phyloP scores from a whole-genome alignment of 148 eudicot genomes.

The Camellia granthamiana region DNA sequence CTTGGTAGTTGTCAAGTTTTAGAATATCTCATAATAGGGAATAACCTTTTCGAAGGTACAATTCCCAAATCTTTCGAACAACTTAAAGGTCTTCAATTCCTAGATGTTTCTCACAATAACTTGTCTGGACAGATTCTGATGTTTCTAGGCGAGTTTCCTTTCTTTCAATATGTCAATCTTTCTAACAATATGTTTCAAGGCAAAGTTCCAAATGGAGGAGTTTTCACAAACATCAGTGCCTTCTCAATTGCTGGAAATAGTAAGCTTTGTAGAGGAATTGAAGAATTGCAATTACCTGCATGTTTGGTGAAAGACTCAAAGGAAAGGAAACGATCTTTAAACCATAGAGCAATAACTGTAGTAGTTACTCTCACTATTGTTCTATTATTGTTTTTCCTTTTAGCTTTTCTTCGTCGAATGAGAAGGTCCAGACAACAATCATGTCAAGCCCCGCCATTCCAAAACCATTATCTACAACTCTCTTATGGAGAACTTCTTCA shows the following conservation, averaged over 20 bases:
- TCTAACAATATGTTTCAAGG: slow-evolving; percentile 26
- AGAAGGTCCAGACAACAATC: not conserved
- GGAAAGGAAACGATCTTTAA: not conserved
- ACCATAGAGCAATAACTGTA: not conserved
- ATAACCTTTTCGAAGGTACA: slow-evolving; percentile 18
- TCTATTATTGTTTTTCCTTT: not conserved
- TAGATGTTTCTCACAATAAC: slow-evolving; percentile 23
- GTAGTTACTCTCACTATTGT: not conserved
- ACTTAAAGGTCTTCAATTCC: not conserved
- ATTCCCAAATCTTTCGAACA: slow-evolving; percentile 13
- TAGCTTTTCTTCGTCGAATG: not conserved
- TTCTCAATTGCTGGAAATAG: slow-evolving; percentile 16
- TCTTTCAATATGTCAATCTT: slow-evolving; percentile 18
- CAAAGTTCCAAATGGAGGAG: slow-evolving; percentile 25
- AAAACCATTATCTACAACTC: not conserved
- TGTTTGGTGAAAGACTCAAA: not conserved
- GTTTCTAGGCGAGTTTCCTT: not conserved
- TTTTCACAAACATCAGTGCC: slow-evolving; percentile 14
- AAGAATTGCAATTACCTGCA: slow-evolving; percentile 8
- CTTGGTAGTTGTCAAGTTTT: slow-evolving; percentile 13
- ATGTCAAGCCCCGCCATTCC: not conserved
- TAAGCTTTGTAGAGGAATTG: slow-evolving; percentile 26
- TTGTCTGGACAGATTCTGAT: slow-evolving; percentile 23
- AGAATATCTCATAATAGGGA: slow-evolving; percentile 3
- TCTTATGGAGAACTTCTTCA: slow-evolving; percentile 21